Evolutionary conservation across 192 early-diverging fungal species (phyloP).

Genomic region (Backusella sp.): DNA sequence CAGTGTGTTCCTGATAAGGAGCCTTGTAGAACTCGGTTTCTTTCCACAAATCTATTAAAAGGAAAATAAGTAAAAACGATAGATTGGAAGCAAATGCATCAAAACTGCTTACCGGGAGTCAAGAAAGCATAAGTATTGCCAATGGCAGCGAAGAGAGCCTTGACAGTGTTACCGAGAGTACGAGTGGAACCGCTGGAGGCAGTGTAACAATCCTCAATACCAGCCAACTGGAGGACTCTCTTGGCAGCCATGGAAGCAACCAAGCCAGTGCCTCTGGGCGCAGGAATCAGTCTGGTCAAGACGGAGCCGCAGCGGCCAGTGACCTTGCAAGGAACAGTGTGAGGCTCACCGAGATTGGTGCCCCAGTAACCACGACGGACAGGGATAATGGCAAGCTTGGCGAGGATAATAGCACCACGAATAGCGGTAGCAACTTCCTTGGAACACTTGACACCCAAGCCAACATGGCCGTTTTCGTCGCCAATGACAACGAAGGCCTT

Average conservation of each 20-base stretch:
- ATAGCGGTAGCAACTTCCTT: slow-evolving; percentile 99
- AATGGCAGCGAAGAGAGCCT: slow-evolving; percentile 97
- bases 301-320: slow-evolving; percentile 95
- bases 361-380: slow-evolving; percentile 99
- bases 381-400: slow-evolving; percentile 97
- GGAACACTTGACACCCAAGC: slow-evolving; percentile 99
- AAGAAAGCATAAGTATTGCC: slow-evolving; percentile 96
- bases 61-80: not conserved
- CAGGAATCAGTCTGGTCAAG: slow-evolving; percentile 90
- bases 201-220: slow-evolving; percentile 98
- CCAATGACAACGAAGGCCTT: slow-evolving; percentile 99
- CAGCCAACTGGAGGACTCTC: slow-evolving; percentile 95
- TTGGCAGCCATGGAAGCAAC: slow-evolving; percentile 94
- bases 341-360: slow-evolving; percentile 91
- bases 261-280: slow-evolving; percentile 98
- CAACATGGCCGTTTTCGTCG: slow-evolving; percentile 96
- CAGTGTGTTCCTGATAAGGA: slow-evolving; percentile 17
- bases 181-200: slow-evolving; percentile 93
- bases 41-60: slow-evolving; percentile 77
- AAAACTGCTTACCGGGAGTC: slow-evolving; percentile 56
- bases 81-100: not conserved
- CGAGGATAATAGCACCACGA: slow-evolving; percentile 97
- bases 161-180: slow-evolving; percentile 99
- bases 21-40: slow-evolving; percentile 73
- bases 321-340: slow-evolving; percentile 98